Evolutionary conservation across 345 rosid species (phyloP).

Genomic region (Lumnitzera littorea): DNA sequence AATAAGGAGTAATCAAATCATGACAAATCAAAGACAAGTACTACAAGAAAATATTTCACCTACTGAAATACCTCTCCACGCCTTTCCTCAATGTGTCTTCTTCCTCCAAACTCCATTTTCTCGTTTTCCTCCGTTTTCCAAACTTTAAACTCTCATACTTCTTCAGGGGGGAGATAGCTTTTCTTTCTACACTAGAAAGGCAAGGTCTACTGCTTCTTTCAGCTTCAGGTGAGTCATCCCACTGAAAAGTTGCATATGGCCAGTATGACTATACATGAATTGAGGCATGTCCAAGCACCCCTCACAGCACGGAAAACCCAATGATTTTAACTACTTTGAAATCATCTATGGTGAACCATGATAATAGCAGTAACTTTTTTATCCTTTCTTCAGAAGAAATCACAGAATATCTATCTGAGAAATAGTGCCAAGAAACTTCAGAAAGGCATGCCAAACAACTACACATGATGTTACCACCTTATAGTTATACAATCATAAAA

Average conservation of each 20-base stretch:
- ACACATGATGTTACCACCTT: too few relatives aligned
- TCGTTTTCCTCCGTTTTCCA: constrained; percentile 22
- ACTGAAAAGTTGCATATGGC: constrained; percentile 18
- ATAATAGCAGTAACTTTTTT: too few relatives aligned
- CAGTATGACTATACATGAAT: neutral
- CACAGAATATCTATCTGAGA: too few relatives aligned
- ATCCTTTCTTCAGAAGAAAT: too few relatives aligned
- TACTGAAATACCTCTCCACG: constrained; percentile 18
- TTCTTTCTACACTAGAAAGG: constrained; percentile 15
- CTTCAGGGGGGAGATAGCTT: constrained; percentile 18
- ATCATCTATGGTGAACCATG: too few relatives aligned
- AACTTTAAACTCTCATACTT: constrained; percentile 6
- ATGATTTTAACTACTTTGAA: neutral
- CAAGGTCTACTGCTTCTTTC: constrained; percentile 1
- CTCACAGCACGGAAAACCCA: neutral
- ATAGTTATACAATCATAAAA: too few relatives aligned
- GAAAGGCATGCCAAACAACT: too few relatives aligned
- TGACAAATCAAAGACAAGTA: too few relatives aligned
- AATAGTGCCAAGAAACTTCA: too few relatives aligned
- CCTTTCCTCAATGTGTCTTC: constrained; percentile 48
- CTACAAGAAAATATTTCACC: too few relatives aligned
- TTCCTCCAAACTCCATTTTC: constrained; percentile 42
- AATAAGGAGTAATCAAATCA: too few relatives aligned
- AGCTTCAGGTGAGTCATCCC: constrained; percentile 36
- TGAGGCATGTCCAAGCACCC: neutral